These are phyloP conservation scores for Eimeria praecox DNA, from an alignment of 169 alveolate species.

Conservation along the genomic window DNA sequence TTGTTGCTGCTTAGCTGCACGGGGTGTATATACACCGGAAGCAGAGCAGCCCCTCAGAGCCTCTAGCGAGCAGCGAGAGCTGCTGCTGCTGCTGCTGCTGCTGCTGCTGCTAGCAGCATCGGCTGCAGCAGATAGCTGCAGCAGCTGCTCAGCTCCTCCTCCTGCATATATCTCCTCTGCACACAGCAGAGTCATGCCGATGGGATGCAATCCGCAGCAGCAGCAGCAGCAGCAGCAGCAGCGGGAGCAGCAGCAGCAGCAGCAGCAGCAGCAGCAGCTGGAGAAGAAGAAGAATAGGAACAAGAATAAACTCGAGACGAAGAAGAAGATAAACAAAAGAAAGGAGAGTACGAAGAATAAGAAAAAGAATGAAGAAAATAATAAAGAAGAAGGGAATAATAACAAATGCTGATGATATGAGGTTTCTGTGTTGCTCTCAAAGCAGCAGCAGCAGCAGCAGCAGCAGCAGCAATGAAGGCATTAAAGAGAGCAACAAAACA, in stretches of 20 bases:
- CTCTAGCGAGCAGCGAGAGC: background rate
- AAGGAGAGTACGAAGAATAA: background rate
- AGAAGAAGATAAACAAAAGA: background rate
- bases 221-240: slow-evolving; percentile 10
- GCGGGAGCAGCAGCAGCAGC: background rate
- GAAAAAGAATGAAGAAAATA: too few species aligned
- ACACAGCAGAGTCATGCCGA: background rate
- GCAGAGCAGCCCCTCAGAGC: background rate
- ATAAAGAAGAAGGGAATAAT: background rate
- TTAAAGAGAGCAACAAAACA: too few species aligned
- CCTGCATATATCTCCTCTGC: background rate
- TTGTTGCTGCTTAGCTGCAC: too few species aligned
- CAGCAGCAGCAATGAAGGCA: too few species aligned
- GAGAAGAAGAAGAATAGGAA: background rate
- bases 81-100: background rate
- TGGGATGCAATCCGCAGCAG: background rate
- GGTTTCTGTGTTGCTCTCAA: too few species aligned
- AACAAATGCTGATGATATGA: too few species aligned
- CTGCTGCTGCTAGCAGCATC: background rate
- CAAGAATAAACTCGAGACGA: background rate
- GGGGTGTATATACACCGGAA: too few species aligned
- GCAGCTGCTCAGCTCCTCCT: too few species aligned
- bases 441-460: too few species aligned
- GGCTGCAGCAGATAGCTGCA: too few species aligned
- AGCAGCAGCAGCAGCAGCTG: background rate